These are phyloP conservation scores for Hanseniaspora pseudoguilliermondii DNA, from an alignment of 805 yeast genomes.

Conservation along the genomic window DNA sequence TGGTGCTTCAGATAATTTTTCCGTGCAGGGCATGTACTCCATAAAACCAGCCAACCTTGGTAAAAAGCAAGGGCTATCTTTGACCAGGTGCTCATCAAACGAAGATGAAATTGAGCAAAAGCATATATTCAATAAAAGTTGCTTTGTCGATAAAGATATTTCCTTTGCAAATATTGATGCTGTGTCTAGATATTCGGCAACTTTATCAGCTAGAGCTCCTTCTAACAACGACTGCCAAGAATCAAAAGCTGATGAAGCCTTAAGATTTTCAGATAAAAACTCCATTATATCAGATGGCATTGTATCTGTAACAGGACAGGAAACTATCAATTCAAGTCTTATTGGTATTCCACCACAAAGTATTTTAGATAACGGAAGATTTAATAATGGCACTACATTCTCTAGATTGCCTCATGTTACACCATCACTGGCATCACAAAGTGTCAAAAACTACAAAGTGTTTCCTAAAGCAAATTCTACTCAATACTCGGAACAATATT, in stretches of 20 bases:
- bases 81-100: too few relatives aligned
- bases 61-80: neutral
- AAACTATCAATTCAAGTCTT: conserved; percentile 50
- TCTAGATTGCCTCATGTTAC: conserved; percentile 13
- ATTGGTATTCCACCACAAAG: conserved; percentile 66
- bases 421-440: conserved; percentile 16
- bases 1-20: neutral
- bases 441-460: conserved; percentile 7
- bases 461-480: neutral
- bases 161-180: neutral
- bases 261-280: conserved; percentile 21
- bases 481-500: neutral
- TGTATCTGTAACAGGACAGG: conserved; percentile 27
- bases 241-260: neutral
- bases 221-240: neutral
- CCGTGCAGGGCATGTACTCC: neutral
- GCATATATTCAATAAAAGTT: neutral
- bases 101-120: neutral
- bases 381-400: conserved; percentile 12
- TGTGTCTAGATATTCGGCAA: neutral
- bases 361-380: conserved; percentile 42
- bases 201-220: neutral
- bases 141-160: neutral
- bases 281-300: conserved; percentile 1
- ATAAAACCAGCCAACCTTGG: neutral